Conservation (phyloP, 2,329 filamentous ascomycete species). For the Ilyonectria mors-panacis region DNA sequence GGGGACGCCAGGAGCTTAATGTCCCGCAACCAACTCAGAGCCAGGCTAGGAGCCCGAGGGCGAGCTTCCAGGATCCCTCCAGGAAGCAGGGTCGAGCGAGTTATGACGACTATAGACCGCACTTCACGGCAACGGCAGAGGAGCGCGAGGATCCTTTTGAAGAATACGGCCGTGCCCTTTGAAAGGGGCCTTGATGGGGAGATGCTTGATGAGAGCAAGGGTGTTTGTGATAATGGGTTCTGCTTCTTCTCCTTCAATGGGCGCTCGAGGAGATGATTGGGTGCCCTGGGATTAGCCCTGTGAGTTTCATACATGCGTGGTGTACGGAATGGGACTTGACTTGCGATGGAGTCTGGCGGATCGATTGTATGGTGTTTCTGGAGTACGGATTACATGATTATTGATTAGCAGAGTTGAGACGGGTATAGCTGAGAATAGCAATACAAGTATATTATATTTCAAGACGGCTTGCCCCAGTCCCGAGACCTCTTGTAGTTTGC, state of each 20-base stretch:
- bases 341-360: slow-evolving; percentile 1
- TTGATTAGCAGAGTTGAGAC: neutral
- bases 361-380: neutral
- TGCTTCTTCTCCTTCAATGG: neutral
- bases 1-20: slow-evolving; percentile 8
- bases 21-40: slow-evolving; percentile 11
- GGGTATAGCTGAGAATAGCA: neutral
- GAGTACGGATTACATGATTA: neutral
- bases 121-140: slow-evolving; percentile 53
- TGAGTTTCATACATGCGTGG: neutral
- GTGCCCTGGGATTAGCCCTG: neutral
- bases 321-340: neutral
- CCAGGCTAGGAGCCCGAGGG: slow-evolving; percentile 32
- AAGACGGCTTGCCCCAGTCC: neutral
- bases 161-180: slow-evolving; percentile 33
- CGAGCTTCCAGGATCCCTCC: slow-evolving; percentile 32
- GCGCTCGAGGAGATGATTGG: neutral
- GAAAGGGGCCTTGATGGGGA: neutral
- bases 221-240: neutral
- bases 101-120: slow-evolving; percentile 50
- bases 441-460: neutral
- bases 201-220: neutral
- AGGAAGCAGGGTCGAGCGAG: slow-evolving; percentile 38
- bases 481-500: neutral
- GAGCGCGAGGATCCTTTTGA: slow-evolving; percentile 51